Evolutionary conservation across 106 monocot genomes (phyloP), one percentile per base, ranked within the genome.

Genomic region (Dendrobium catenatum): DNA sequence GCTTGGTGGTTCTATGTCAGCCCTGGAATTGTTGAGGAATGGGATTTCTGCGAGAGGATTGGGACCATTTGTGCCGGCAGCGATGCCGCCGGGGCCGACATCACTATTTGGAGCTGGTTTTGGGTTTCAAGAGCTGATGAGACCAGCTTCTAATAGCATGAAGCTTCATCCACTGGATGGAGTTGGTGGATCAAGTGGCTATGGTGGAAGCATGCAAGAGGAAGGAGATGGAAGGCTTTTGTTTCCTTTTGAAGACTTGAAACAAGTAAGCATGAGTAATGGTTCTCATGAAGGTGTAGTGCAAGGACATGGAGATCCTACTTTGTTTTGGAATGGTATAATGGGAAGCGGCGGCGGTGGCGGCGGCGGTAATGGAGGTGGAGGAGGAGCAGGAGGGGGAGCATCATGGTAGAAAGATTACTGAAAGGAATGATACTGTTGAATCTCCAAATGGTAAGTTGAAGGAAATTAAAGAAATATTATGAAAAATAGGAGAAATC

Each of bases 281-380:
- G 77, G 17, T 31, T 55, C 77, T 81, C 41, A 82, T 54, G 77
- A 76, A 27, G 76, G 16, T 2, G 76, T 86, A 44, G 81, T 74
- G 24, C n/a, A 88, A 22, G 81, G 58, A 11, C 86, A 86, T 24
- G 86, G 87, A 18, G 87, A 85, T 77, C 78, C 72, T 78, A 78
- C 85, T 77, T 82, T 84, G 79, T 85, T 85, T 73, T 88, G 90
- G 87, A 90, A 86, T 83, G 79, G 79, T 11, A 77, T 83, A 42
- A 85, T 85, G 77, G 88, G 88, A 66, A 80, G 80, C 73, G 85
- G 82, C 27, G 82, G 76, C 51, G 41, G 7, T 54, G 67, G 66
- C 43, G 43, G 27, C 31, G 1, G 22, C 9, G 42, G 8, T 42
- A 31, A 48, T 13, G 22, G 80, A 68, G 85, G 80, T 31, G 81